Conservation (phyloP, 2,329 filamentous ascomycete species). For the Colletotrichum aenigma region DNA sequence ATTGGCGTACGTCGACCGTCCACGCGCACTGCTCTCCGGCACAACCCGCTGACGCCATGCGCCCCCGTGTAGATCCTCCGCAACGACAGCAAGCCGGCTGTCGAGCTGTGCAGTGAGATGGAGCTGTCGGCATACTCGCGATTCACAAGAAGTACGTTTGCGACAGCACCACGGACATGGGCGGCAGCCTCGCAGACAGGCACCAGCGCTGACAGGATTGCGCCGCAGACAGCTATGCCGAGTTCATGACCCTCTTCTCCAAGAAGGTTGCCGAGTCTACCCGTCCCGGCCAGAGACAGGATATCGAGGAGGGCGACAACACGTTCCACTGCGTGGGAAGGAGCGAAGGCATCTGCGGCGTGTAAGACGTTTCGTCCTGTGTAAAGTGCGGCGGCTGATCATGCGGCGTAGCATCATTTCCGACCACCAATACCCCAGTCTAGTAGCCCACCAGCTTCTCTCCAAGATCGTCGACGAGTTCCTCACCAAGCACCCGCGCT, state of each 20-base stretch:
- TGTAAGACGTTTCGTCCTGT: slow-evolving; percentile 36
- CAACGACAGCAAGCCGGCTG: slow-evolving; percentile 76
- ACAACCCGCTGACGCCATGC: neutral
- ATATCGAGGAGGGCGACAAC: slow-evolving; percentile 83
- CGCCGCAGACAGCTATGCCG: slow-evolving; percentile 10
- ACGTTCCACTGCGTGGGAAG: slow-evolving; percentile 80
- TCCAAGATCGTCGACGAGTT: slow-evolving; percentile 86
- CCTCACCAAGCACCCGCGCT: slow-evolving; percentile 73
- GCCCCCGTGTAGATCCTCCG: slow-evolving; percentile 70
- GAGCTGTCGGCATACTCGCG: slow-evolving; percentile 80
- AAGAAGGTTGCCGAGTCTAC: slow-evolving; percentile 90
- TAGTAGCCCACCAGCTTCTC: slow-evolving; percentile 86
- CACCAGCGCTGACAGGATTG: neutral
- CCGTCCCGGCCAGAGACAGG: slow-evolving; percentile 79
- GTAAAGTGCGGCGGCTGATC: neutral
- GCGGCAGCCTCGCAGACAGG: neutral
- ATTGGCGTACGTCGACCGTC: slow-evolving; percentile 69
- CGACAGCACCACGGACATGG: neutral
- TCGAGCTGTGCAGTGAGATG: slow-evolving; percentile 78
- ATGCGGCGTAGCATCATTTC: slow-evolving; percentile 61
- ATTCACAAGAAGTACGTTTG: slow-evolving; percentile 73
- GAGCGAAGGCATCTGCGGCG: slow-evolving; percentile 74
- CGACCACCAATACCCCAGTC: slow-evolving; percentile 74
- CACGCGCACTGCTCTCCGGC: neutral
- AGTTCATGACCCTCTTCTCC: slow-evolving; percentile 83